Evolutionary conservation across 495 filamentous ascomycete species (phyloP), one percentile per base, ranked within the genome.

Genomic region (Penicillium flavigenum): DNA sequence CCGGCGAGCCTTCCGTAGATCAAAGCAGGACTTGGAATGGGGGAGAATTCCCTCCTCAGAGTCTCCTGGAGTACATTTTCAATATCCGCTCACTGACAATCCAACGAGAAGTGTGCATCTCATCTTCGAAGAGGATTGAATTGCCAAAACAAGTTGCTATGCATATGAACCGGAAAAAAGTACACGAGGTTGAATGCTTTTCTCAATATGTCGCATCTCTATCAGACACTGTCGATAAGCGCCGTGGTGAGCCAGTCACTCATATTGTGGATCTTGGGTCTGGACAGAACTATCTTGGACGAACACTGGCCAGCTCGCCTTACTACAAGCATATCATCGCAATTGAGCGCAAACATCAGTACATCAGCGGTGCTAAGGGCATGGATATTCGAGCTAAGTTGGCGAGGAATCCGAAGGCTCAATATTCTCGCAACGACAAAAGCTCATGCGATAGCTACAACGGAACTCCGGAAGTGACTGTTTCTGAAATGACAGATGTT

Each of bases 181-280:
- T 91, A 27, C 95, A 98, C 61, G 94, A 98, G 75, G 94, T 88
- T 6, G 72, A 82, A 34, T 74, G 84, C 63, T 85, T 87, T 60
- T 81, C 85, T 43, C 71, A 65, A 44, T 96, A 86, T 63, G 78
- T 88, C 55, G 66, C 78, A 62, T 65, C 71, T 34, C 68, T 80
- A 17, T 70, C 72, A 45, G 75, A 76, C 5, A 81, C 84, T 47
- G 84, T 90, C 48, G 72, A 79, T 8, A 68, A 78, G 41, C 79
- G 82, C 57, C 72, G 67, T 22, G 73, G 72, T 22, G 72, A 76
- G 42, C 63, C 76, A 19, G 86, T 96, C 47, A 90, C 90, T 2
- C 92, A 98, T 76, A 83, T 97, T 55, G 84, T 98, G 56, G 94
- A 98, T 73, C 96, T 96, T 70, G 94, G 94, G 24, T 95, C 90